phyloP scores from a whole-genome alignment of 1,284 basidiomycete genomes.

The Austroboletus niveus region DNA sequence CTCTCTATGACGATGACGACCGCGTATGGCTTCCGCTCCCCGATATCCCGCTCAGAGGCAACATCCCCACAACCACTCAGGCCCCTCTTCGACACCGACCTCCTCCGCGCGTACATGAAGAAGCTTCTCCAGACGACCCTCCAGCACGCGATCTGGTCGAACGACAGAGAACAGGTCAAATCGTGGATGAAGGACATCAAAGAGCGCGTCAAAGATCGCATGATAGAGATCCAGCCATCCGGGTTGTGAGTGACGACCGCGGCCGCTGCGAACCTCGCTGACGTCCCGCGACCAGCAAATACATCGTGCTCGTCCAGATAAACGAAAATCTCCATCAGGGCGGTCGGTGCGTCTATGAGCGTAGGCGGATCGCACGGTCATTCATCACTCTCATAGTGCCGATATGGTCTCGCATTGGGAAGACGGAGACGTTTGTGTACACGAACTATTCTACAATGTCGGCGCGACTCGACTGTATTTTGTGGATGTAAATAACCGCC shows the following conservation, averaged over 20 bases:
- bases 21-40: constrained; percentile 32
- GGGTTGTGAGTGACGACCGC: constrained; percentile 63
- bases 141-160: constrained; percentile 59
- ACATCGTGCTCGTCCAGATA: constrained; percentile 78
- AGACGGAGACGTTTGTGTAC: constrained; percentile 31
- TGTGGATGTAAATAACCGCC: constrained; percentile 9
- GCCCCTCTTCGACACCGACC: constrained; percentile 68
- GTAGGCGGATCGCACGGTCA: constrained; percentile 1
- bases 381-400: constrained; percentile 31
- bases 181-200: constrained; percentile 79
- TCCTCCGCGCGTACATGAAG: constrained; percentile 75
- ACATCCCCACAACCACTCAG: constrained; percentile 29
- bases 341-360: constrained; percentile 53
- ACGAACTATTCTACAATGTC: constrained; percentile 34
- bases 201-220: constrained; percentile 76
- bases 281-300: constrained; percentile 55
- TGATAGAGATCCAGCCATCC: constrained; percentile 74
- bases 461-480: constrained; percentile 9
- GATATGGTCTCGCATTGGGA: constrained; percentile 37
- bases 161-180: constrained; percentile 67
- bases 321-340: constrained; percentile 80
- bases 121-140: constrained; percentile 69
- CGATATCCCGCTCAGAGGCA: constrained; percentile 34
- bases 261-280: constrained; percentile 7
- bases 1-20: constrained; percentile 18